Conservation (phyloP, 108 stramenopile species). For the Pseudonitzschia pungens region DNA sequence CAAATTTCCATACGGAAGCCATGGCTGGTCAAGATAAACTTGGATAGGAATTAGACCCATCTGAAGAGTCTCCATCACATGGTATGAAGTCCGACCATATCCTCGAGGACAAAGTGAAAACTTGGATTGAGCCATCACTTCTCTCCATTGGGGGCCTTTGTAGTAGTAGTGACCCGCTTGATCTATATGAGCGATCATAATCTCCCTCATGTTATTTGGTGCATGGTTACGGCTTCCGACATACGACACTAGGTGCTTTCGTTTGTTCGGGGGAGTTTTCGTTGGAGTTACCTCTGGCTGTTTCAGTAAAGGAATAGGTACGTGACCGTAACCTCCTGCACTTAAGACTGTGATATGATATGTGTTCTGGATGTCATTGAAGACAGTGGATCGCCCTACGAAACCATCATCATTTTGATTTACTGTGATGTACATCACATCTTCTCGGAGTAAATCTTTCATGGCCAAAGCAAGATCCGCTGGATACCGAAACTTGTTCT, state of each 20-base stretch:
- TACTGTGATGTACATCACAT: conserved; percentile 14
- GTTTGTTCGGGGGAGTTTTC: neutral
- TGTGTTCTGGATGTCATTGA: neutral
- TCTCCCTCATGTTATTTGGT: conserved; percentile 8
- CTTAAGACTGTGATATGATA: conserved; percentile 9
- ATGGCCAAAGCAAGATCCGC: neutral
- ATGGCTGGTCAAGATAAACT: conserved; percentile 6
- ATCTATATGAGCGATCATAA: conserved; percentile 2
- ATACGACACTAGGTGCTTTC: neutral
- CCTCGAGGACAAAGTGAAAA: conserved; percentile 14
- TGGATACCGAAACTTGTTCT: neutral
- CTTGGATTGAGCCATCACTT: conserved; percentile 6
- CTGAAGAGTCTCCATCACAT: conserved; percentile 13
- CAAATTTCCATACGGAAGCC: conserved; percentile 12
- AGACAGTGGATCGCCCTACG: neutral
- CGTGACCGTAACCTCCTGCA: conserved; percentile 17
- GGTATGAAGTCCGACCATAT: conserved; percentile 16
- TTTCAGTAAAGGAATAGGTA: conserved; percentile 14
- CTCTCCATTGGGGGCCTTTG: conserved; percentile 1
- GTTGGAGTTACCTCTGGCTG: neutral
- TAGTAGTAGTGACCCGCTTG: conserved; percentile 7
- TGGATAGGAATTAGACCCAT: conserved; percentile 15
- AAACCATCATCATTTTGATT: conserved; percentile 21
- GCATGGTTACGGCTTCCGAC: conserved; percentile 13
- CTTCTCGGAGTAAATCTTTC: conserved; percentile 7